These are phyloP conservation scores for Leishmania tarentolae DNA, from an alignment of 208 protist genomes.

Conservation along the genomic window DNA sequence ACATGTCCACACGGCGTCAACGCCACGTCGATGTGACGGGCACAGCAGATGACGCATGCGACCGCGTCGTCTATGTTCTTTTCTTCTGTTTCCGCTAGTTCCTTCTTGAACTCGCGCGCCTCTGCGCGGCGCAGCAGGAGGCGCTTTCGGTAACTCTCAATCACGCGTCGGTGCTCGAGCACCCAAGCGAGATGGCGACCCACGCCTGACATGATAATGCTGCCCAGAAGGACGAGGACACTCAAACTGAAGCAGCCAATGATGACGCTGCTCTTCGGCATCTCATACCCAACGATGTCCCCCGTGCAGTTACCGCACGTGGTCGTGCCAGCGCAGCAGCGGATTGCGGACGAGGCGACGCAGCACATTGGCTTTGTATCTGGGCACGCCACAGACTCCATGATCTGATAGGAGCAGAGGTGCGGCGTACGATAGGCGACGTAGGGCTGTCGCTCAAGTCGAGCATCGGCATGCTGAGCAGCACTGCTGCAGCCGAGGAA, in stretches of 20 bases:
- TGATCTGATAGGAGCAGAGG: slow-evolving; percentile 36
- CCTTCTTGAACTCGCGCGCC: slow-evolving; percentile 32
- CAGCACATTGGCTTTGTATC: slow-evolving; percentile 37
- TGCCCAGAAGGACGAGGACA: slow-evolving; percentile 45
- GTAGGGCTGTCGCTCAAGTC: slow-evolving; percentile 24
- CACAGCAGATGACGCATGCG: slow-evolving; percentile 54
- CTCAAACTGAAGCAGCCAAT: slow-evolving; percentile 39
- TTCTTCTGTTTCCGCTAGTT: slow-evolving; percentile 37
- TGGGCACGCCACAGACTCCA: slow-evolving; percentile 24
- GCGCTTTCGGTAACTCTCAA: slow-evolving; percentile 24
- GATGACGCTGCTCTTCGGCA: slow-evolving; percentile 34
- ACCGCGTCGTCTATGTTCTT: slow-evolving; percentile 32
- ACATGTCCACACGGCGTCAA: slow-evolving; percentile 53
- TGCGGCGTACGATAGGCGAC: slow-evolving; percentile 28
- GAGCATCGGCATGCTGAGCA: slow-evolving; percentile 9
- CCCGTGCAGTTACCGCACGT: slow-evolving; percentile 36
- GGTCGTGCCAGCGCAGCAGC: slow-evolving; percentile 32
- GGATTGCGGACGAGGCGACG: slow-evolving; percentile 24
- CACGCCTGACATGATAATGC: slow-evolving; percentile 37
- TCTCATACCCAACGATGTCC: slow-evolving; percentile 31
- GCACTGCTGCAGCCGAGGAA: slow-evolving; percentile 2
- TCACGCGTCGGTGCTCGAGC: slow-evolving; percentile 41
- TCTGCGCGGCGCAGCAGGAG: slow-evolving; percentile 31
- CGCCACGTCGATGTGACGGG: slow-evolving; percentile 44
- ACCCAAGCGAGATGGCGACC: slow-evolving; percentile 40